Conservation (phyloP, 345 rosid species). For the Mallotus nudiflorus region DNA sequence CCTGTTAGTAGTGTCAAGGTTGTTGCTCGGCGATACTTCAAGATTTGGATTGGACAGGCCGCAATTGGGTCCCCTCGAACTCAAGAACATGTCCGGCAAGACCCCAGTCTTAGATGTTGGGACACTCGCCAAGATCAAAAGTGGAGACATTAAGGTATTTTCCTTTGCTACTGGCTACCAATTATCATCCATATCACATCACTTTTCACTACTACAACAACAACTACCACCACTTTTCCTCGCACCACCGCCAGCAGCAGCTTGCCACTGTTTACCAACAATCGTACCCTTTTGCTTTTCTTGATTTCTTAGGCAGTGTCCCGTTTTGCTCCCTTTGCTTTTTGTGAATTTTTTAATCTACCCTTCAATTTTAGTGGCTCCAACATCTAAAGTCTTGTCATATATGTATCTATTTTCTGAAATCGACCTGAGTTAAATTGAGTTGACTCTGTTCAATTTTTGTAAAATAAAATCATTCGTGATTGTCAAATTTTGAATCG, state of each 20-base stretch:
- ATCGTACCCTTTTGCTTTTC: slow-evolving; percentile 22
- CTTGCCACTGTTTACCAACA: neutral
- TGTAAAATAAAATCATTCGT: too few species aligned
- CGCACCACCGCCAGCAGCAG: too few species aligned
- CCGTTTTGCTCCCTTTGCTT: slow-evolving; percentile 19
- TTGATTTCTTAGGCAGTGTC: neutral
- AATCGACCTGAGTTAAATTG: neutral
- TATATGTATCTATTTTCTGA: neutral
- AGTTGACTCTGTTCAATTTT: too few species aligned
- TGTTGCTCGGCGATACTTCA: slow-evolving; percentile 67
- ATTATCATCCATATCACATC: neutral
- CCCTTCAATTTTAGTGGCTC: neutral
- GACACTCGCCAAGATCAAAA: slow-evolving; percentile 67
- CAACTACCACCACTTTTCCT: neutral
- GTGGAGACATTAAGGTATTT: slow-evolving; percentile 74
- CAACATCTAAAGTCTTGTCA: neutral
- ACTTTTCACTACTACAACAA: neutral
- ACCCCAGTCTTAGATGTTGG: slow-evolving; percentile 91
- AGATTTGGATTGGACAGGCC: slow-evolving; percentile 70
- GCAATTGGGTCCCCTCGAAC: slow-evolving; percentile 72
- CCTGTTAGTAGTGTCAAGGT: slow-evolving; percentile 55
- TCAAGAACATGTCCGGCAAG: slow-evolving; percentile 65
- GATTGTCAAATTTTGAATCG: neutral
- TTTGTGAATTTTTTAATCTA: neutral
- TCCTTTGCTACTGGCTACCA: neutral